Evolutionary conservation across 768 basidiomycete genomes (phyloP), one percentile per base, ranked within the genome.

Genomic region (Psilocybe subaeruginosa): DNA sequence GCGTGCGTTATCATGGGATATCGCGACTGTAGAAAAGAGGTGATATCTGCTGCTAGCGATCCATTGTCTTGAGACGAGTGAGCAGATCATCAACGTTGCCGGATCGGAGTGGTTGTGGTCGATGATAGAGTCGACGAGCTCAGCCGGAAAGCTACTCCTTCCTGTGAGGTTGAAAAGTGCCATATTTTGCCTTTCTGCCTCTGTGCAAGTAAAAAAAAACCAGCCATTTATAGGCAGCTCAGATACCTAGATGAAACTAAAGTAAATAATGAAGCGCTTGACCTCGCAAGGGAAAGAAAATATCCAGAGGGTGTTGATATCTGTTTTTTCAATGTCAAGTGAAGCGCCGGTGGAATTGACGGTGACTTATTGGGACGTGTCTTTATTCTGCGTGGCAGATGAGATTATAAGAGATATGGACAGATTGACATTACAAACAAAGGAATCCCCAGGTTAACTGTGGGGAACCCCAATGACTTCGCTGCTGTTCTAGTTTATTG

Each of bases 81-180:
- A 65, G 54, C 68, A 71, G 14, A 67, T 50, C 43, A 63, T 64
- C 52, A 73, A 63, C 4, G 73, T 63, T 16, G 58, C 31, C 3
- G 52, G 61, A 23, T 74, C 70, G 16, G 54, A 58, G 54, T 68
- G 68, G 33, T 71, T 65, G 54, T 66, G 58, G 65, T 72, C 69
- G 49, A 75, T 54, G 47, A 75, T 69, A 1, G 60, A 47, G 55
- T 74, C 73, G 14, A 74, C 57, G 9, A 75, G 64, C 54, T 75
- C 72, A 14, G 64, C 62, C 8, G 74, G 72, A 30, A 76, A 63
- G 45, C 23, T 46, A 5, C 46, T 35, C 14, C 29, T 53, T 19
- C 51, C 33, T 8, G 41, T n/a, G 9, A 41, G 51, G 51, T n/a
- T 39, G 45, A 14, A 41, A 27, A n/a, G 53, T n/a, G 54, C 46